Base-by-base conservation (phyloP, 768 basidiomycete species). In the Russula virescens region DNA sequence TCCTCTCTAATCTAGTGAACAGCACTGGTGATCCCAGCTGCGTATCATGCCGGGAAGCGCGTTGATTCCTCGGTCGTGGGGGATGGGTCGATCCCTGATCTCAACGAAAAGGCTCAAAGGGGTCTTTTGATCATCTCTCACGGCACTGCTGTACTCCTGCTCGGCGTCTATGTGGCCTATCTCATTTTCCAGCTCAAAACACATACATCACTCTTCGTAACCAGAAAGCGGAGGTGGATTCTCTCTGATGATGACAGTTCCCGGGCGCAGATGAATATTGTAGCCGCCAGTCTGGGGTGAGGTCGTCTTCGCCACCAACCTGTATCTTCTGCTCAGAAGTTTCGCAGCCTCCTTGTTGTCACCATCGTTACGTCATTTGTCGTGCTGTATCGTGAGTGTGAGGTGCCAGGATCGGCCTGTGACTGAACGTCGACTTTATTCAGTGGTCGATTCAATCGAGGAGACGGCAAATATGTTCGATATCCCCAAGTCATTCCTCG, bases 361-460 rank as follows among this genome's bases (percentile, higher is more conserved):
- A 95, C 94, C 1, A 76, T 95, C 50, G 70, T 90, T 50, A 96
- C 93, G 0, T 82, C 91, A 0, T 92, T 96, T 76, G 92, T 90
- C 67, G 94, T 94, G 31, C 94, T 96, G 71, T 90, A 85, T 70
- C 75, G 90, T 88, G 71, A 70, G 87, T 83, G 8, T n/a, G 43
- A 23, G 26, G 25, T 18, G 21, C 47, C 31, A 16, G 40, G 35
- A 13, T 62, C 13, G 10, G 11, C 34, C 5, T 46, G 31, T 64
- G 26, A 55, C 55, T 58, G 21, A 60, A 45, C 43, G 35, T 40
- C 46, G 34, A 40, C 57, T 28, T 40, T 19, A 25, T 40, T 0
- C 56, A 91, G 90, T 93, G 73, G 93, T 96, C 42, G 88, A 87
- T 2, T 92, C 91, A 3, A 96, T 97, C 65, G 94, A 96, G 72